Percentiles rank a stretch among this genome's conserved stretches.
Evolutionary conservation across 805 yeast genomes (phyloP).

Genomic region (Allodekkera sacchari): DNA sequence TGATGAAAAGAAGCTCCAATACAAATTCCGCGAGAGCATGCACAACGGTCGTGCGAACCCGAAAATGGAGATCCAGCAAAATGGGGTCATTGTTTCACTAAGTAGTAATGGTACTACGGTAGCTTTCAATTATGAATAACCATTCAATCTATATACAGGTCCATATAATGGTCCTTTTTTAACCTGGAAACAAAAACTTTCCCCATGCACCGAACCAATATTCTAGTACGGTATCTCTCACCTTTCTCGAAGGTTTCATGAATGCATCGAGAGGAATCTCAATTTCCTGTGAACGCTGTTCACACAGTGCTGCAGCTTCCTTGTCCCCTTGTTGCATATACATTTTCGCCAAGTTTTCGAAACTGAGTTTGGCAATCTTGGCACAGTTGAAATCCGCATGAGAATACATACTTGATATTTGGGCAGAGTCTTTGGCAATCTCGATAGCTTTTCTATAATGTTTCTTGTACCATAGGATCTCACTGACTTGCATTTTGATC

Average conservation of each 20-base stretch:
- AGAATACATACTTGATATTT: slow-evolving; percentile 23
- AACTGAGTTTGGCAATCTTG: slow-evolving; percentile 28
- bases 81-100: no score
- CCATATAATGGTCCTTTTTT: background rate
- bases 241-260: slow-evolving; percentile 10
- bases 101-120: background rate
- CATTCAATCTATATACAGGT: slow-evolving; percentile 1
- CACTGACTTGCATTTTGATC: slow-evolving; percentile 33
- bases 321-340: slow-evolving; percentile 21
- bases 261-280: slow-evolving; percentile 26
- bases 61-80: no score
- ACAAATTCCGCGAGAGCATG: no score
- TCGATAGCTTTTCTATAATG: slow-evolving; percentile 28
- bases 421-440: slow-evolving; percentile 31
- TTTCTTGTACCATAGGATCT: slow-evolving; percentile 31
- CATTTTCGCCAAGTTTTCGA: slow-evolving; percentile 28
- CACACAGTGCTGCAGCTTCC: slow-evolving; percentile 20
- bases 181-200: slow-evolving; percentile 23
- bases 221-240: slow-evolving; percentile 25
- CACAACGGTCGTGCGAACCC: no score
- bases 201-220: slow-evolving; percentile 30
- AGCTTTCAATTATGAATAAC: no score
- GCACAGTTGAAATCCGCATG: slow-evolving; percentile 29
- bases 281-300: slow-evolving; percentile 16
- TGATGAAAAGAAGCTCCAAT: no score